Base-by-base conservation (phyloP, 108 stramenopile species). In the Cylindrotheca fusiformis region DNA sequence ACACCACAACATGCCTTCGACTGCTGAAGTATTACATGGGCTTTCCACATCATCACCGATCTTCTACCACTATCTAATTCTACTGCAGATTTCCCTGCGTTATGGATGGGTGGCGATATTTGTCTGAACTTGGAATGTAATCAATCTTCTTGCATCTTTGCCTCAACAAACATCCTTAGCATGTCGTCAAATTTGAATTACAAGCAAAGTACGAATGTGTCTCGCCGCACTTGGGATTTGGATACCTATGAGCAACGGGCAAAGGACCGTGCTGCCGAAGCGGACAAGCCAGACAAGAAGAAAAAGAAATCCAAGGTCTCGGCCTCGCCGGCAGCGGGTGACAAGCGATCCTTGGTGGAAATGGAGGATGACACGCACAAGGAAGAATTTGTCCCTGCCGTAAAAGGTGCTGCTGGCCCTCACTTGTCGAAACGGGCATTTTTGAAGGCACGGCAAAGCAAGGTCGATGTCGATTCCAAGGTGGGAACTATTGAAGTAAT, bases 141-240 rank as follows among this genome's bases (percentile, higher is more conserved):
- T n/a, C n/a, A n/a, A n/a, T n/a, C n/a, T n/a, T n/a, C n/a, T n/a
- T n/a, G n/a, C n/a, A n/a, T n/a, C n/a, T n/a, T n/a, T n/a, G n/a
- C n/a, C n/a, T n/a, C n/a, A n/a, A n/a, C n/a, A n/a, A n/a, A n/a
- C n/a, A n/a, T n/a, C n/a, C n/a, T n/a, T n/a, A 52, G 6, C 4
- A 77, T 74, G 72, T 74, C 81, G 33, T 54, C 68, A 6, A 69
- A 76, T 63, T 64, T 81, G 52, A 77, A 77, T 51, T 82, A 82
- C 70, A 82, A 83, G 47, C 82, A 84, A 68, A 75, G 71, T 3
- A 67, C 84, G 26, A 96, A 96, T 56, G 95, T 94, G 0, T 71
- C 77, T 52, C 72, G 97, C 23, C 82, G 97, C 31, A 96, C 94
- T 32, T 98, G 97, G 97, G 96, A 98, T 69, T 69, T 83, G 51